Base-by-base conservation (phyloP, 2,329 filamentous ascomycete species). In the Sphaerulina musiva region DNA sequence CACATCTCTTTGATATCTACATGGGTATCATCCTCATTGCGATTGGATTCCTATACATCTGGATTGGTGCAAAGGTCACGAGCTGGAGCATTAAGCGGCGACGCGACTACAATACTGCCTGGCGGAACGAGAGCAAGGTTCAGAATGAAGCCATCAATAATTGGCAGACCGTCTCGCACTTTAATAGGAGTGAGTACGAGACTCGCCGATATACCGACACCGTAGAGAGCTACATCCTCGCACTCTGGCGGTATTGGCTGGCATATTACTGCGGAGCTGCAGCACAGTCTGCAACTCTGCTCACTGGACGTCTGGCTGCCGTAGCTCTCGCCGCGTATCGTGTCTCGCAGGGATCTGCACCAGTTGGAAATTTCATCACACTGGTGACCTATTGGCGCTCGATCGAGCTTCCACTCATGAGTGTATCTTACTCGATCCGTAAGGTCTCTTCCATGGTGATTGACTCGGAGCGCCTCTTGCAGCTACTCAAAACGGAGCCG, bases 351-450 rank as follows among this genome's bases (percentile, higher is more conserved):
- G 77, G 77, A 0, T 64, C 67, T 7, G 76, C 75, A 43, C 73
- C 77, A 0, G 72, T 84, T 10, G 83, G 83, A 40, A 78, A 78
- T 55, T 83, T 88, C 57, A 79, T 87, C 4, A 82, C 83, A 14
- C 69, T 88, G 26, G 72, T 85, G 12, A 77, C 80, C 34, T 87
- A 86, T 67, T 88, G 84, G 84, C 54, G 63, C 14, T 69, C 68
- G 0, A 71, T 76, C 61, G 72, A 73, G 52, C 65, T 64, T 2
- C 79, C 80, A 6, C 68, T 83, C 3, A 70, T 73, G n/a, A 72
- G 73, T 10, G 72, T 83, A 40, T 74, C 75, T 0, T 75, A 71
- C 59, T 76, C 75, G 29, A 76, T 78, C 53, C 71, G 73, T 20
- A 71, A 73, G 45, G 69, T 82, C 31, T 72, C 75, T 2, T 70